These are phyloP conservation scores for Raddia distichophylla DNA, from an alignment of 176 grass and related monocot genomes.

Conservation along the genomic window DNA sequence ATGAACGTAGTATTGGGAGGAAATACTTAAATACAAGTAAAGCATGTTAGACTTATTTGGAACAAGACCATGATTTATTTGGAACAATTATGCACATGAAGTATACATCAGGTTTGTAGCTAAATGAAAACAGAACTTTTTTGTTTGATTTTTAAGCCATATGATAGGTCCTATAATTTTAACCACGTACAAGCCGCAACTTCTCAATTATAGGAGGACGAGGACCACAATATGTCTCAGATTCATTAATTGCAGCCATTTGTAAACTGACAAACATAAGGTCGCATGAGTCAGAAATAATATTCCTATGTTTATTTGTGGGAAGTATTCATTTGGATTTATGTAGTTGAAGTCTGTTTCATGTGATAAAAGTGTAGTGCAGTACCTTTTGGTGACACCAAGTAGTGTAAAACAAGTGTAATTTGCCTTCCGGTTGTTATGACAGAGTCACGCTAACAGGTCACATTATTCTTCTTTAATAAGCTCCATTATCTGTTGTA, in stretches of 20 bases:
- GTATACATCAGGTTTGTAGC: constrained; percentile 18
- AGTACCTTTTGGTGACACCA: constrained; percentile 1
- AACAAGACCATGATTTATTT: background rate
- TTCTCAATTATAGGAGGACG: constrained; percentile 32
- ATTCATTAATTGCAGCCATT: constrained; percentile 7
- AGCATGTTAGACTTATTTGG: background rate
- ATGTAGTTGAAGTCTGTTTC: constrained; percentile 12
- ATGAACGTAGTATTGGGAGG: constrained; percentile 4
- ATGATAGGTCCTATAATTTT: constrained; percentile 2
- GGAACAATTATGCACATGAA: background rate
- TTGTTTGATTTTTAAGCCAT: constrained; percentile 13
- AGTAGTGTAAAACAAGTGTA: constrained; percentile 10
- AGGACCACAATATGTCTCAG: constrained; percentile 20
- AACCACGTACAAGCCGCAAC: background rate
- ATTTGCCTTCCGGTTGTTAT: constrained; percentile 3
- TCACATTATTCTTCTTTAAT: constrained; percentile 14
- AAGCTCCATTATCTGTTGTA: constrained; percentile 6
- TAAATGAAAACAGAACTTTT: background rate
- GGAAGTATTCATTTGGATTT: constrained; percentile 27
- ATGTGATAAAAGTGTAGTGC: constrained; percentile 11
- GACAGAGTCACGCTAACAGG: constrained; percentile 15
- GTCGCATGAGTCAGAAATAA: constrained; percentile 16
- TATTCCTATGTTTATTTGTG: background rate
- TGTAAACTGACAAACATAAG: constrained; percentile 24
- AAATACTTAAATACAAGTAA: background rate